Conservation (phyloP, 2,329 filamentous ascomycete species). For the Sporothrix protearum region DNA sequence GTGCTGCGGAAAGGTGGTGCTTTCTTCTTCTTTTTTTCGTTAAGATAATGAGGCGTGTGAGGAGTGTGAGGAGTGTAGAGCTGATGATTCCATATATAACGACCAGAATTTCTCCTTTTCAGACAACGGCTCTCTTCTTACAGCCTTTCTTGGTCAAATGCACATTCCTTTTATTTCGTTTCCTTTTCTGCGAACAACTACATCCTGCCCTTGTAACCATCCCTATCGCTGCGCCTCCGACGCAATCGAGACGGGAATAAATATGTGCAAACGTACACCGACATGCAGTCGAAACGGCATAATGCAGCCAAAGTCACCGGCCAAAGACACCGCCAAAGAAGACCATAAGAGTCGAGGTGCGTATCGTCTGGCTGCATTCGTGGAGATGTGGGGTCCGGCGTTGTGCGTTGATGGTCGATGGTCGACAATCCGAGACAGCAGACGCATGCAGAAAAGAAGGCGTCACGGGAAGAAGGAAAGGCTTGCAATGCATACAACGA, state of each 20-base stretch:
- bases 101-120: background rate
- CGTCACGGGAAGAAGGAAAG: too few relatives aligned
- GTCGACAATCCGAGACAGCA: background rate
- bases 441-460: too few relatives aligned
- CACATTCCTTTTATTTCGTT: background rate
- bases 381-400: background rate
- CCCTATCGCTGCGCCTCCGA: background rate
- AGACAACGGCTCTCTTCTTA: background rate
- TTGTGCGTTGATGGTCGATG: background rate
- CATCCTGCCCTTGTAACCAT: background rate
- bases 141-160: background rate
- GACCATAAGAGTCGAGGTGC: too few relatives aligned
- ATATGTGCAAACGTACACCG: too few relatives aligned
- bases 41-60: too few relatives aligned
- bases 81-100: conserved; percentile 1
- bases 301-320: too few relatives aligned
- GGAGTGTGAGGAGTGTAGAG: background rate
- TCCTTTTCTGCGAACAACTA: background rate
- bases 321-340: too few relatives aligned
- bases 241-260: background rate
- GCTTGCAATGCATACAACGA: too few relatives aligned
- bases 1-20: background rate
- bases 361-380: too few relatives aligned
- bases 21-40: background rate
- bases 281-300: too few relatives aligned